Conservation (phyloP, 495 filamentous ascomycete species). For the Penicillium daleae region DNA sequence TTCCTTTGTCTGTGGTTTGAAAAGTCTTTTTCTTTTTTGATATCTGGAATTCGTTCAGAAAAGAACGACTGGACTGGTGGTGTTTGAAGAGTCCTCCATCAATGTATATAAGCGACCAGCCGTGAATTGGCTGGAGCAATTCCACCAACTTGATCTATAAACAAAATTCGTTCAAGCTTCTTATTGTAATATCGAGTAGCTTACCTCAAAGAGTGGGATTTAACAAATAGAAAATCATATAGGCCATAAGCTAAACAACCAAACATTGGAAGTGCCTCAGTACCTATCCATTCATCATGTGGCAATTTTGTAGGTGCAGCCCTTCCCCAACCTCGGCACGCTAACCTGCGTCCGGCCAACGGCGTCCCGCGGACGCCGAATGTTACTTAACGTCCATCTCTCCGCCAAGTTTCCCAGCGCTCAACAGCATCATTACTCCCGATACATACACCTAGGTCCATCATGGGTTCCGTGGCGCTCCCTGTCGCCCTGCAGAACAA, state of each 20-base stretch:
- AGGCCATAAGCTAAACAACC: not conserved
- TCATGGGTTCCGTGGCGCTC: conserved; percentile 42
- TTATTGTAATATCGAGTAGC: not conserved
- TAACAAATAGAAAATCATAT: not conserved
- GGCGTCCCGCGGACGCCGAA: conserved; percentile 13
- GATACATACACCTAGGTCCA: conserved; percentile 18
- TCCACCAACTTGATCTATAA: conserved; percentile 22
- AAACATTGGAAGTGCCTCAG: too few relatives aligned
- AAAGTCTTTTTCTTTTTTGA: not conserved
- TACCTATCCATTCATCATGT: conserved; percentile 18
- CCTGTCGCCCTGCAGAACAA: conserved; percentile 49
- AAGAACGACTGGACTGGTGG: conserved; percentile 37
- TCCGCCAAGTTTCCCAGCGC: conserved; percentile 11
- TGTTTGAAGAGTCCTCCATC: conserved; percentile 37
- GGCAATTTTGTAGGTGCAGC: conserved; percentile 6
- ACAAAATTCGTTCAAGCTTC: not conserved
- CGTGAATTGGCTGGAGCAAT: conserved; percentile 18
- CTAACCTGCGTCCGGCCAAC: not conserved
- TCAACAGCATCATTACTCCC: conserved; percentile 23
- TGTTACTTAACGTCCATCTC: conserved; percentile 24
- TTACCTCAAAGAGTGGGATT: not conserved
- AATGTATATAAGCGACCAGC: conserved; percentile 46
- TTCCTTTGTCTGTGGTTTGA: conserved; percentile 25
- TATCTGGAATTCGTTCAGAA: conserved; percentile 24
- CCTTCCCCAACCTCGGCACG: conserved; percentile 21